Percentiles rank a stretch among this genome's conserved stretches.
Conservation (phyloP, 2,329 filamentous ascomycete species). For the Cladosporium sp. region DNA sequence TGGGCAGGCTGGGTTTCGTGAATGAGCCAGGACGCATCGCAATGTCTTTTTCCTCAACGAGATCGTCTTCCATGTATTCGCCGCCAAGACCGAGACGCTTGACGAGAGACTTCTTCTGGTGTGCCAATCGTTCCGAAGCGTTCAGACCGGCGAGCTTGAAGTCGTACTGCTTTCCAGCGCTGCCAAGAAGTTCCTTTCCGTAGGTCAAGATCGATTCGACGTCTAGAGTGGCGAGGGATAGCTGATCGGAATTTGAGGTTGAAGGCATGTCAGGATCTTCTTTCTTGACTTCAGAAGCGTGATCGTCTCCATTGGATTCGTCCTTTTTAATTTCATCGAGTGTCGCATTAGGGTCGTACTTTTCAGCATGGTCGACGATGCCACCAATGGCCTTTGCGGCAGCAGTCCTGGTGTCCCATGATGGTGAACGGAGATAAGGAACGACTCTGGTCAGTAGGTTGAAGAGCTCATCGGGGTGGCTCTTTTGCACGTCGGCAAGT, state of each 20-base stretch:
- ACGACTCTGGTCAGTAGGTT: conserved; percentile 90
- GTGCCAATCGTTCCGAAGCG: conserved; percentile 73
- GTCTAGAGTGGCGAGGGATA: conserved; percentile 74
- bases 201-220: conserved; percentile 76
- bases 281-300: conserved; percentile 53
- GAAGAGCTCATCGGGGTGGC: conserved; percentile 95
- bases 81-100: conserved; percentile 82
- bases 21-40: conserved; percentile 38
- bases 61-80: conserved; percentile 80
- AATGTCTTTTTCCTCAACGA: conserved; percentile 67
- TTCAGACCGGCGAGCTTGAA: conserved; percentile 80
- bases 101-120: conserved; percentile 85
- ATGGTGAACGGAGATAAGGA: conserved; percentile 91
- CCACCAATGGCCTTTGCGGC: conserved; percentile 92
- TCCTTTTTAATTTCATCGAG: conserved; percentile 35
- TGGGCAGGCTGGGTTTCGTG: conserved; percentile 44
- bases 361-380: conserved; percentile 84
- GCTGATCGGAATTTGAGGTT: conserved; percentile 57
- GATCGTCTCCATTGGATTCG: conserved; percentile 40
- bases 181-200: conserved; percentile 81
- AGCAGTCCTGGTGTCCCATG: conserved; percentile 94
- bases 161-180: conserved; percentile 77
- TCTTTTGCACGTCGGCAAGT: conserved; percentile 95
- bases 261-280: conserved; percentile 46
- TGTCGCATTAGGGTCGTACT: conserved; percentile 72